These are phyloP conservation scores for Xylaria sp. DNA, from an alignment of 2,329 filamentous ascomycete genomes.

Conservation along the genomic window DNA sequence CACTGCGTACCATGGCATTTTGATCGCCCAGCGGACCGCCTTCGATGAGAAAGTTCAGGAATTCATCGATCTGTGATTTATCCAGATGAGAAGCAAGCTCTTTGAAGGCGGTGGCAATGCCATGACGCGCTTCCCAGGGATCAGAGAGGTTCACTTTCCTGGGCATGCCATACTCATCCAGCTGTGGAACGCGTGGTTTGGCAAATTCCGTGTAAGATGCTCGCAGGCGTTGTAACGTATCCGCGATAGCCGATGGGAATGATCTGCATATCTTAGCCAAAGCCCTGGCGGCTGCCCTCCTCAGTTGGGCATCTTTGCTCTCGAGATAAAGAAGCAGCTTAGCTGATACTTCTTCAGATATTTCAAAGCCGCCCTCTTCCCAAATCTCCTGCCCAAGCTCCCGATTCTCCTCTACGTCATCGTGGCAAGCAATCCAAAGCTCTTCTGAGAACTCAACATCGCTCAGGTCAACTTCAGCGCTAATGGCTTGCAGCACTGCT, in stretches of 20 bases:
- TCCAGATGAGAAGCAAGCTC: slow-evolving; percentile 79
- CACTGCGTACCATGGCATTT: slow-evolving; percentile 78
- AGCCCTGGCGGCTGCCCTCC: slow-evolving; percentile 83
- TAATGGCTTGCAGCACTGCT: slow-evolving; percentile 88
- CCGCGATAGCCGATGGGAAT: slow-evolving; percentile 68
- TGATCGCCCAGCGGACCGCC: slow-evolving; percentile 88
- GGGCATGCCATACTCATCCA: slow-evolving; percentile 95
- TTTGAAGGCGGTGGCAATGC: slow-evolving; percentile 87
- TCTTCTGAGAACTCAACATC: slow-evolving; percentile 88
- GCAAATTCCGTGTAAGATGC: slow-evolving; percentile 80
- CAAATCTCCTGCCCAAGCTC: slow-evolving; percentile 89
- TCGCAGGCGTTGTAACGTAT: slow-evolving; percentile 73
- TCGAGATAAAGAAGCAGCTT: slow-evolving; percentile 82
- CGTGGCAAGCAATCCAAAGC: slow-evolving; percentile 93
- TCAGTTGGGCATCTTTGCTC: slow-evolving; percentile 81
- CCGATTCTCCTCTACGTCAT: slow-evolving; percentile 87
- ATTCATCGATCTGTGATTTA: slow-evolving; percentile 75
- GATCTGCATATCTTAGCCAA: slow-evolving; percentile 77
- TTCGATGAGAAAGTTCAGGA: slow-evolving; percentile 87
- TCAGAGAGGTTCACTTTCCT: slow-evolving; percentile 88
- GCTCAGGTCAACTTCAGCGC: slow-evolving; percentile 89
- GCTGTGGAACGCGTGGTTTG: slow-evolving; percentile 83
- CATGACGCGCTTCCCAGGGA: slow-evolving; percentile 91
- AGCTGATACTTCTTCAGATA: slow-evolving; percentile 72
- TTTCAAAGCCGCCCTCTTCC: slow-evolving; percentile 87